These are phyloP conservation scores for Lodderomyces parapsilosis DNA, from an alignment of 1,139 yeast species.

Conservation along the genomic window DNA sequence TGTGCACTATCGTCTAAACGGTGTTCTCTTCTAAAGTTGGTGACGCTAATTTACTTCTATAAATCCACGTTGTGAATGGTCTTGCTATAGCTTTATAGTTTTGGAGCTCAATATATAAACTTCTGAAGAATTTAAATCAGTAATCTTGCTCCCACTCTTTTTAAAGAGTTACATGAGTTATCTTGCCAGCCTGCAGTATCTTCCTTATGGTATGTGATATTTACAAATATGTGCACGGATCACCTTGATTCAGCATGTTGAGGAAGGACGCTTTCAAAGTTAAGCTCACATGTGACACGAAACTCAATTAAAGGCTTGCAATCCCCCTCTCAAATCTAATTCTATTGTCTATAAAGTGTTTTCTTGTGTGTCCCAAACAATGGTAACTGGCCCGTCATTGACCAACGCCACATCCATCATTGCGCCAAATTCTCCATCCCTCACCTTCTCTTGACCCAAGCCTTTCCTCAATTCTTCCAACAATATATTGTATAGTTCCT, in stretches of 20 bases:
- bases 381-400: slow-evolving; percentile 85
- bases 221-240: too few relatives aligned
- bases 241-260: too few relatives aligned
- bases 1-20: slow-evolving; percentile 3
- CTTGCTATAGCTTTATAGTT: neutral
- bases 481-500: slow-evolving; percentile 63
- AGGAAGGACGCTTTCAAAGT: too few relatives aligned
- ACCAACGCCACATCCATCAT: slow-evolving; percentile 91
- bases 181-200: too few relatives aligned
- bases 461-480: slow-evolving; percentile 46
- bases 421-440: slow-evolving; percentile 91
- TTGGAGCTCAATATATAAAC: neutral
- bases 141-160: neutral
- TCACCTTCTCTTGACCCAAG: slow-evolving; percentile 63
- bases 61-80: neutral
- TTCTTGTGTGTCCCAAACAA: slow-evolving; percentile 64
- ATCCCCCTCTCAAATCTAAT: too few relatives aligned
- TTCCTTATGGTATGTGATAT: too few relatives aligned
- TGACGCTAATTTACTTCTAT: neutral
- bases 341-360: slow-evolving; percentile 10
- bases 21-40: neutral
- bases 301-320: too few relatives aligned
- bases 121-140: neutral
- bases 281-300: too few relatives aligned
- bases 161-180: too few relatives aligned